phyloP scores from a whole-genome alignment of 140 eudicot species.

The Oenanthe javanica region DNA sequence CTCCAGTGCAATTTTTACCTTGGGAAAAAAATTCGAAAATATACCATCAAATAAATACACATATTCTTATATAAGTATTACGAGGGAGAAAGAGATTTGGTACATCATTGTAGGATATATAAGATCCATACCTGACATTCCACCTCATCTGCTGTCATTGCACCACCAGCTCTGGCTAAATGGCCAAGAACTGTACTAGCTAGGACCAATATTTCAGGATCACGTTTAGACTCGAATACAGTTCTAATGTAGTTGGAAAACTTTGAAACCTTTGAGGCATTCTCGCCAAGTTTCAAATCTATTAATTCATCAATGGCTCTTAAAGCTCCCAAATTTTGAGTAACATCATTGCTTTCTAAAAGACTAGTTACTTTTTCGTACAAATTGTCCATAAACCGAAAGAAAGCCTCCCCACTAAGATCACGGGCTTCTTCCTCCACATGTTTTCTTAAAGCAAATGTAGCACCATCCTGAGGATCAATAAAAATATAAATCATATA shows the following conservation, averaged over 20 bases:
- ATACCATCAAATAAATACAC: neutral
- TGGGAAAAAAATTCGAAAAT: constrained; percentile 10
- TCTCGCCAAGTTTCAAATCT: constrained; percentile 80
- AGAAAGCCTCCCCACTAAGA: constrained; percentile 86
- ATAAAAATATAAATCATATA: neutral
- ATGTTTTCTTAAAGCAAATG: constrained; percentile 62
- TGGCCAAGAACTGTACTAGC: constrained; percentile 98
- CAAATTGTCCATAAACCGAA: constrained; percentile 88
- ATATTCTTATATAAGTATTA: neutral
- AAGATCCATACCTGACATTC: constrained; percentile 86
- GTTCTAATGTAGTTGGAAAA: constrained; percentile 75
- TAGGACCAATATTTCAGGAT: constrained; percentile 68
- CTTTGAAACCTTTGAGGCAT: constrained; percentile 87
- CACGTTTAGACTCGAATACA: constrained; percentile 83
- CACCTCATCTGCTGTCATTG: constrained; percentile 97
- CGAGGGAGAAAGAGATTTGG: constrained; percentile 1
- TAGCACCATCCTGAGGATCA: constrained; percentile 80
- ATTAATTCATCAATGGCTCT: constrained; percentile 91
- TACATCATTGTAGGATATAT: too few species aligned
- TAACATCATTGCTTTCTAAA: constrained; percentile 71
- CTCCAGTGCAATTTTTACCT: constrained; percentile 79
- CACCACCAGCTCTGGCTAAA: constrained; percentile 93
- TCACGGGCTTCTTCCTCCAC: constrained; percentile 92
- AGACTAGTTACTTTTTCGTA: constrained; percentile 77
- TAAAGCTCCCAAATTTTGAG: constrained; percentile 88